Evolutionary conservation across 306 rosid species (phyloP).

Genomic region (Inga laurina): DNA sequence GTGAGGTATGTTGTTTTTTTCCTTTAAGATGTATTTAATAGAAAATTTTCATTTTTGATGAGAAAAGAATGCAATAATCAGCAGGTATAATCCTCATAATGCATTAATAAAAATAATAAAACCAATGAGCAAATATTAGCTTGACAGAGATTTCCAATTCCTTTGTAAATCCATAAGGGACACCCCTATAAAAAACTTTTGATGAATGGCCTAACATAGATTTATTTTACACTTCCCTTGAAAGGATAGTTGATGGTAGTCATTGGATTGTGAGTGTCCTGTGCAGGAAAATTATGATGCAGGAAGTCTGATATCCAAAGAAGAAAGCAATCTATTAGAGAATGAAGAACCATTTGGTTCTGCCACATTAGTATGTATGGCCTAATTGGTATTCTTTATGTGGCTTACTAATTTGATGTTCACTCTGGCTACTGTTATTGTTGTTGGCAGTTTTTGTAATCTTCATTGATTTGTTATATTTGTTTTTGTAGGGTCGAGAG

Average conservation of each 20-base stretch:
- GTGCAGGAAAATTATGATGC: conserved; percentile 42
- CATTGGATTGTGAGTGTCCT: neutral
- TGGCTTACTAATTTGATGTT: neutral
- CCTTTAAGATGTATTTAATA: neutral
- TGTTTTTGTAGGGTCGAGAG: conserved; percentile 51
- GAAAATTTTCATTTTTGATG: neutral
- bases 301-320: conserved; percentile 27
- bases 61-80: neutral
- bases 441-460: neutral
- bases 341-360: conserved; percentile 54
- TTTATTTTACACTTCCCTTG: conserved; percentile 14
- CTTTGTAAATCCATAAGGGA: neutral
- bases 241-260: conserved; percentile 11
- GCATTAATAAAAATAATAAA: neutral
- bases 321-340: conserved; percentile 33
- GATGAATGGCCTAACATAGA: conserved; percentile 22
- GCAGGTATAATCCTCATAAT: neutral
- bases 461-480: conserved; percentile 7
- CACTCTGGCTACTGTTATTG: neutral
- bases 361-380: conserved; percentile 67
- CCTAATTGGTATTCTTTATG: conserved; percentile 25
- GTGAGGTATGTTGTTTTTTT: conserved; percentile 34
- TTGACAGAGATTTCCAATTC: neutral
- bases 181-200: neutral
- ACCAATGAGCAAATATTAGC: neutral